Conservation (phyloP, 257 asterid genomes). For the Paraleonurus japonicus region DNA sequence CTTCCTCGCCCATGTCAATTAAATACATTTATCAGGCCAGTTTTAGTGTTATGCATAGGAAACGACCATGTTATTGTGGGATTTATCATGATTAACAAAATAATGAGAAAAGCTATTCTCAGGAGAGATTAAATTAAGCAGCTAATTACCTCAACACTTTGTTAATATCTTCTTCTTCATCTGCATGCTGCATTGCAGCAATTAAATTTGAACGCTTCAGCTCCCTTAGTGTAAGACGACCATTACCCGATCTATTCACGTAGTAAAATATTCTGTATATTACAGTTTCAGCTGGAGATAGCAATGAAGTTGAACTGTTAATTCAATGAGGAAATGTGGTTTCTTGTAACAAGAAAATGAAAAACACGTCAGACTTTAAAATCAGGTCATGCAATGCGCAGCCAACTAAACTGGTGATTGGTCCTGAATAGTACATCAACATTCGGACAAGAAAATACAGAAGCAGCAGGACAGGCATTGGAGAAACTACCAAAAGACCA, state of each 20-base stretch:
- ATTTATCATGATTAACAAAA: slow-evolving; percentile 10
- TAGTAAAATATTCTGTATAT: slow-evolving; percentile 96
- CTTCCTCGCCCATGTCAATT: background rate
- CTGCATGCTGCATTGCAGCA: slow-evolving; percentile 96
- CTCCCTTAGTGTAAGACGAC: slow-evolving; percentile 90
- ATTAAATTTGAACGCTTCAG: slow-evolving; percentile 83
- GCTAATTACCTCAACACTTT: slow-evolving; percentile 82
- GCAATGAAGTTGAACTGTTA: slow-evolving; percentile 38
- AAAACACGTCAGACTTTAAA: background rate
- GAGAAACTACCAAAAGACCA: slow-evolving; percentile 16
- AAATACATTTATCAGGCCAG: background rate
- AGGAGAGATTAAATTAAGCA: slow-evolving; percentile 19
- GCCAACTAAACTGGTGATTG: slow-evolving; percentile 23
- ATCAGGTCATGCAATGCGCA: slow-evolving; percentile 1
- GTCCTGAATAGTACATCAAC: slow-evolving; percentile 9
- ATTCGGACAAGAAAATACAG: slow-evolving; percentile 11
- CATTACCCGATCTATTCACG: slow-evolving; percentile 89
- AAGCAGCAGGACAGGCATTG: background rate
- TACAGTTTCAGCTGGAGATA: slow-evolving; percentile 94
- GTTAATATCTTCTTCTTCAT: slow-evolving; percentile 97
- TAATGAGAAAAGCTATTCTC: background rate
- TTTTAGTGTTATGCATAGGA: background rate
- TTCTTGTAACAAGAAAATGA: background rate
- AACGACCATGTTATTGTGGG: background rate
- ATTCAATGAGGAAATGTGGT: background rate